phyloP scores from a whole-genome alignment of 73 alveolate species.

The Paraurostyla sp. region DNA sequence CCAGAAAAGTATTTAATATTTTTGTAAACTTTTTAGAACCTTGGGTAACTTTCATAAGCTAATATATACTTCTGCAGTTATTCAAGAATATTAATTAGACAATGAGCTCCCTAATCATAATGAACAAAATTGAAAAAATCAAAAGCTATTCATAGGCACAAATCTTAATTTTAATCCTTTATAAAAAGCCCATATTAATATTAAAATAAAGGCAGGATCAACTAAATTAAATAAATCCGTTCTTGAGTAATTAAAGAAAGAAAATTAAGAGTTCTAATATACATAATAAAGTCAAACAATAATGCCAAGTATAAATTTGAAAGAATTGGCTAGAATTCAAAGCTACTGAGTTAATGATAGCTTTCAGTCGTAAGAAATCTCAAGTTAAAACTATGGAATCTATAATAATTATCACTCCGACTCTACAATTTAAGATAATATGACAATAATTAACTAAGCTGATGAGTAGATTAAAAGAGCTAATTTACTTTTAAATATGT shows the following conservation, averaged over 20 bases:
- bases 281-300: background rate
- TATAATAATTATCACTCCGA: background rate
- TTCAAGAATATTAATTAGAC: too few relatives aligned
- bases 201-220: background rate
- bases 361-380: too few relatives aligned
- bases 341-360: background rate
- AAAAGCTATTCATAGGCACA: background rate
- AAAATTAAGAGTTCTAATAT: background rate
- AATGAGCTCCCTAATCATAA: too few relatives aligned
- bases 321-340: background rate
- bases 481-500: background rate
- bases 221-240: constrained; percentile 4
- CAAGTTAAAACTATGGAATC: background rate
- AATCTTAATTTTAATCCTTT: background rate
- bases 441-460: background rate
- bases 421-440: background rate
- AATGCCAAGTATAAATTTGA: background rate
- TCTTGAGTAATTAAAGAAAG: constrained; percentile 1
- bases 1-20: too few relatives aligned
- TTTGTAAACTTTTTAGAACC: too few relatives aligned
- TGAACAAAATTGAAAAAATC: background rate
- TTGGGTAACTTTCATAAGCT: too few relatives aligned
- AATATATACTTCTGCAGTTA: too few relatives aligned
- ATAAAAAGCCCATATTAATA: background rate
- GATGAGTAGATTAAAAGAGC: background rate